These are phyloP conservation scores for Pugionium cornutum DNA, from an alignment of 345 rosid species.

Conservation along the genomic window DNA sequence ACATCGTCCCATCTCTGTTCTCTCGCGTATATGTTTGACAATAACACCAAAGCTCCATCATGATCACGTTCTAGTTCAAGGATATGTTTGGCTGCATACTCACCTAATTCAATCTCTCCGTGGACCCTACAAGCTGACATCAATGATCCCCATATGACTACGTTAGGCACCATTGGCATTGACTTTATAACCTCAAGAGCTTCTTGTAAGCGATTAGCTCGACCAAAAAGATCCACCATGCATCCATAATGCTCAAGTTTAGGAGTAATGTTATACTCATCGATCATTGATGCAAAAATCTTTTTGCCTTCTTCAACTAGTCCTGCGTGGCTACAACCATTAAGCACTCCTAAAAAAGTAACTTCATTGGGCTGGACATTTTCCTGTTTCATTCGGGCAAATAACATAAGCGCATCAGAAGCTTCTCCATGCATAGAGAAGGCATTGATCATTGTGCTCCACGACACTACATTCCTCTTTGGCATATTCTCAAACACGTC, in stretches of 20 bases:
- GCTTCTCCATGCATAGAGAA: conserved; percentile 60
- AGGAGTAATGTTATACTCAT: conserved; percentile 48
- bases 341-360: conserved; percentile 53
- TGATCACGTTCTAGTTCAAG: conserved; percentile 60
- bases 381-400: conserved; percentile 50
- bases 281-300: conserved; percentile 52
- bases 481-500: conserved; percentile 49
- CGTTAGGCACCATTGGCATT: conserved; percentile 59
- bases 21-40: conserved; percentile 69
- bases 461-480: conserved; percentile 52
- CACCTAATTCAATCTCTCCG: conserved; percentile 55
- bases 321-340: conserved; percentile 70
- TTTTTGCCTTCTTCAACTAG: conserved; percentile 57
- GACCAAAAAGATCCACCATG: conserved; percentile 63
- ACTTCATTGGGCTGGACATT: conserved; percentile 46
- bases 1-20: conserved; percentile 67
- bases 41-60: conserved; percentile 63
- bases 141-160: conserved; percentile 67
- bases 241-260: conserved; percentile 64
- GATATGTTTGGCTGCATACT: conserved; percentile 55
- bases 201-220: conserved; percentile 52
- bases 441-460: conserved; percentile 63
- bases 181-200: conserved; percentile 50
- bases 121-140: conserved; percentile 66
- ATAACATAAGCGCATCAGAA: conserved; percentile 42